A percentile compares a stretch with the other conserved stretches of the same genome.
These are phyloP conservation scores for Eucalyptus tenuipes DNA, from an alignment of 345 rosid species.

Conservation along the genomic window DNA sequence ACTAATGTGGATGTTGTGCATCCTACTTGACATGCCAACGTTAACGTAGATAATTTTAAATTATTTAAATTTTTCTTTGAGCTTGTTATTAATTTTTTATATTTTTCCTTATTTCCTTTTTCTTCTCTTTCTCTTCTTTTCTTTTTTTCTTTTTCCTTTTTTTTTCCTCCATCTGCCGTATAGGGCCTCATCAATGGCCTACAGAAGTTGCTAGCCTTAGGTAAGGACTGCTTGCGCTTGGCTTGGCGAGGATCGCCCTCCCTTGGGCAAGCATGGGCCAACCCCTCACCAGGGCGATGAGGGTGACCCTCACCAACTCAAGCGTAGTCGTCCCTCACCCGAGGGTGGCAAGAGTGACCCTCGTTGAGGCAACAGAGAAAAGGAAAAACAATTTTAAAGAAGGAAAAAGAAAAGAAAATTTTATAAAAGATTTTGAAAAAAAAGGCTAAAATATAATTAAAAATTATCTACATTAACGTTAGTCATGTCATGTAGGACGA, in stretches of 20 bases:
- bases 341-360: rapidly evolving
- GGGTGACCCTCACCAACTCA: not conserved
- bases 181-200: rapidly evolving
- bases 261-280: not conserved
- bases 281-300: rapidly evolving
- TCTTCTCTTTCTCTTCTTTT: too few species aligned
- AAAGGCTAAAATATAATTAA: too few species aligned
- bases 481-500: rapidly evolving
- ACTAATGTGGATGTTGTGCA: rapidly evolving
- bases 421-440: too few species aligned
- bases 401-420: too few species aligned
- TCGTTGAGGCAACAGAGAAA: not conserved
- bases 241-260: too few species aligned
- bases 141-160: too few species aligned
- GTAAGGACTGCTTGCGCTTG: rapidly evolving
- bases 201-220: rapidly evolving
- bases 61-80: too few species aligned
- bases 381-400: too few species aligned
- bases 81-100: too few species aligned
- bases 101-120: not conserved
- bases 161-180: rapidly evolving
- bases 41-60: rapidly evolving
- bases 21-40: rapidly evolving
- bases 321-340: rapidly evolving
- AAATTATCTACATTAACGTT: rapidly evolving